Conservation (phyloP, 176 grass and related monocot genomes). For the Ananas comosus region DNA sequence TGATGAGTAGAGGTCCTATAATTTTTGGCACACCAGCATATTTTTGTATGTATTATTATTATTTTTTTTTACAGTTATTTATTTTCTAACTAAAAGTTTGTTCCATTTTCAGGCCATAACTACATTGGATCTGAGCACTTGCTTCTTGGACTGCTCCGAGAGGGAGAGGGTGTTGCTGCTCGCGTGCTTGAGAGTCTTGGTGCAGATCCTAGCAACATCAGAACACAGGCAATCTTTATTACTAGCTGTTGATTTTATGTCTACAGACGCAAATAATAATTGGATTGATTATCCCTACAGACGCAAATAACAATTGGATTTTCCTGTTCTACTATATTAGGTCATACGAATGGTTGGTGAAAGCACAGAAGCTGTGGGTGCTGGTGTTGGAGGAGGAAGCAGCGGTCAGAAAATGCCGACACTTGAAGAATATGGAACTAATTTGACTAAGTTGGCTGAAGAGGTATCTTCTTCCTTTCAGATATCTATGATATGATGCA, state of each 20-base stretch:
- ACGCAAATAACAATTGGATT: not conserved
- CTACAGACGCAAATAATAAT: not conserved
- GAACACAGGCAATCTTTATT: slow-evolving; percentile 52
- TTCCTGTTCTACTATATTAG: slow-evolving; percentile 21
- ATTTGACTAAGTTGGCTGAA: slow-evolving; percentile 90
- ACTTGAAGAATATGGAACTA: slow-evolving; percentile 94
- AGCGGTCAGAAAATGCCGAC: slow-evolving; percentile 94
- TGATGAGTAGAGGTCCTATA: no score
- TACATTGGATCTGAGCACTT: slow-evolving; percentile 97
- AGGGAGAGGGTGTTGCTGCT: slow-evolving; percentile 88
- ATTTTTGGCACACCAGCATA: no score
- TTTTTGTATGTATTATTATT: not conserved
- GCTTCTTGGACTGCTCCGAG: slow-evolving; percentile 85
- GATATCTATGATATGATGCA: not conserved
- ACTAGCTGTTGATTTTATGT: not conserved
- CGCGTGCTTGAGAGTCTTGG: slow-evolving; percentile 80
- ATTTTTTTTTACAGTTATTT: not conserved
- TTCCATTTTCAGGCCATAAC: slow-evolving; percentile 62
- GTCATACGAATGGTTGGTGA: slow-evolving; percentile 94
- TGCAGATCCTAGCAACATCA: slow-evolving; percentile 80
- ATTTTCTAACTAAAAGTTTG: not conserved
- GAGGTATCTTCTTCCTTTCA: slow-evolving; percentile 46
- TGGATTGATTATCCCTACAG: not conserved
- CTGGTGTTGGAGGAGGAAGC: slow-evolving; percentile 79
- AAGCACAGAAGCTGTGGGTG: slow-evolving; percentile 89